These are phyloP conservation scores for Cymbopogon citratus DNA, from an alignment of 176 grass and related monocot species.

Conservation along the genomic window DNA sequence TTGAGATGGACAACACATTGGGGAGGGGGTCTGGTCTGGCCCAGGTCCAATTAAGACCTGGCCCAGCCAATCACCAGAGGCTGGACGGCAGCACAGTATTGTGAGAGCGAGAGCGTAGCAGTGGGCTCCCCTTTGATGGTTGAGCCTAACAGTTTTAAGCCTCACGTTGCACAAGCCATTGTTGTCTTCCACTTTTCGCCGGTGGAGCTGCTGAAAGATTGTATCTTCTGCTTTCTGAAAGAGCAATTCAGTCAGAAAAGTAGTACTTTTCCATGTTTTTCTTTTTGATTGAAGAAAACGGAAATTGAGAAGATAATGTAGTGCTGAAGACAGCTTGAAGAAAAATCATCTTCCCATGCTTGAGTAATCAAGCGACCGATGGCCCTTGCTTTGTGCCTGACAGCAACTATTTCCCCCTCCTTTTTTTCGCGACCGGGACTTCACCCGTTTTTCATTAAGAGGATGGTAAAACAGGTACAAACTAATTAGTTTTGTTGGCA, in stretches of 20 bases:
- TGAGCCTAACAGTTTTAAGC: constrained; percentile 22
- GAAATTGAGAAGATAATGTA: not conserved
- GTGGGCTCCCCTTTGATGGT: constrained; percentile 29
- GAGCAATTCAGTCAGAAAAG: not conserved
- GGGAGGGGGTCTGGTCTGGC: constrained; percentile 18
- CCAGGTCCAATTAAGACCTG: constrained; percentile 26
- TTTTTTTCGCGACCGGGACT: too few species aligned
- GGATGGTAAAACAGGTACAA: too few species aligned
- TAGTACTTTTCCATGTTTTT: not conserved
- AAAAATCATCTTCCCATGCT: too few species aligned
- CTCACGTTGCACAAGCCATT: not conserved
- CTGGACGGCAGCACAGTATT: not conserved
- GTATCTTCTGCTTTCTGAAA: not conserved
- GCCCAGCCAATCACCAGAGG: constrained; percentile 23
- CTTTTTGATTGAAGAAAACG: not conserved
- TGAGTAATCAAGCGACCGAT: too few species aligned
- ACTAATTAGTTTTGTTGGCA: too few species aligned
- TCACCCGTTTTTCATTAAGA: too few species aligned
- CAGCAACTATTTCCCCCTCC: too few species aligned
- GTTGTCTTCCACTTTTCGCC: not conserved
- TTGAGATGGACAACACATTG: constrained; percentile 35
- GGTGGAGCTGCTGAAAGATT: constrained; percentile 1
- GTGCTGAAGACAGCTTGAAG: not conserved
- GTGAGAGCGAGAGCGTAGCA: not conserved
- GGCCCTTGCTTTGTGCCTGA: too few species aligned